Evolutionary conservation across 345 rosid genomes (phyloP).

Genomic region (Bruguiera parviflora): DNA sequence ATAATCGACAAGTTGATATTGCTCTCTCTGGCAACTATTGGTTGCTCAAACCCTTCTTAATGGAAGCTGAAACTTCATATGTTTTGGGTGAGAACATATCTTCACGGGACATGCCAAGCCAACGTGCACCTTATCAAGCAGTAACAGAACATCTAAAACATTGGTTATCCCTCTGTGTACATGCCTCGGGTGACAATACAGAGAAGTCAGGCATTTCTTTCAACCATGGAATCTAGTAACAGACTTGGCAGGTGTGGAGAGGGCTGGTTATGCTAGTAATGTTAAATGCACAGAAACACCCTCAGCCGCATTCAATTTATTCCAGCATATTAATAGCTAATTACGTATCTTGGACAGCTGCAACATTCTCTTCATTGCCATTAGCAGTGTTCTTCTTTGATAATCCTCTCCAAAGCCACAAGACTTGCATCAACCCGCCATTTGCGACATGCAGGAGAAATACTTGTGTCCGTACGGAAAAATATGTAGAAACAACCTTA

Average conservation of each 20-base stretch:
- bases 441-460: constrained; percentile 49
- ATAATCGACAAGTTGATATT: too few species aligned
- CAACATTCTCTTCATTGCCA: neutral
- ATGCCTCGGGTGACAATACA: neutral
- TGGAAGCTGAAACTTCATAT: too few species aligned
- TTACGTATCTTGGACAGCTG: constrained; percentile 7
- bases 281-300: too few species aligned
- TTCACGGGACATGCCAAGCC: too few species aligned
- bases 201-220: neutral
- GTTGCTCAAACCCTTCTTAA: too few species aligned
- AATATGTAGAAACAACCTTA: constrained; percentile 33
- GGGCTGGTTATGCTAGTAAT: too few species aligned
- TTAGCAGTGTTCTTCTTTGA: constrained; percentile 10
- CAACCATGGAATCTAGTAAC: neutral
- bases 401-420: constrained; percentile 42
- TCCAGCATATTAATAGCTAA: neutral
- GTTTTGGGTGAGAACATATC: too few species aligned
- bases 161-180: neutral
- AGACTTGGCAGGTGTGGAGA: neutral
- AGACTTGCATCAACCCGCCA: constrained; percentile 54
- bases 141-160: neutral
- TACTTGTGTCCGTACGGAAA: constrained; percentile 13
- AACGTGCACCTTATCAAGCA: neutral
- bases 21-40: too few species aligned
- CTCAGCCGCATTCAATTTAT: neutral